Evolutionary conservation across 352 stramenopile species (phyloP), one percentile per base, ranked within the genome.

Genomic region (Phytophthora niederhauseri): DNA sequence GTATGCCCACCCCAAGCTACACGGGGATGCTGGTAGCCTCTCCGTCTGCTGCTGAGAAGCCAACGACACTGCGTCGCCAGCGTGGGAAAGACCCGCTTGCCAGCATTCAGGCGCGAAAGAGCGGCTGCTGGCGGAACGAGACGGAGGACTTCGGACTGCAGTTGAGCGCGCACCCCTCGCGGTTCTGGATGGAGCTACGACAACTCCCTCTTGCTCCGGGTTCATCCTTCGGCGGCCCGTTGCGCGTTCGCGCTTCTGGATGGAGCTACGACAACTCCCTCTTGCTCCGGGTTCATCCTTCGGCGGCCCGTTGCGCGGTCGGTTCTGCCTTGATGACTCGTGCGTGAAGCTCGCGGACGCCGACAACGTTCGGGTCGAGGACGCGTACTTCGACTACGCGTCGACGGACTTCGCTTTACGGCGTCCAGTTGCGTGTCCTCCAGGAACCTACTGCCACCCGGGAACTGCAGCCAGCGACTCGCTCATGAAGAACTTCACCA

Each of bases 141-240:
- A 99, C 97, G 2, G 66, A 89, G 24, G 97, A 99, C 61, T 98
- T 99, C 71, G 97, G 97, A 6, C 76, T 99, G 11, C 96, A 99
- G 73, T 65, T 97, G 26, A 98, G 90, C 46, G 61, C 71, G 1
- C 71, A 80, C 14, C 91, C 93, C n/a, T 88, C 80, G 15, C 85
- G 91, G 30, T 97, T 99, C 72, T 99, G 97, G 97, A 90, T 94
- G 74, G 97, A 99, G 68, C 68, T 91, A 20, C 91, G 97, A 36
- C 73, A 95, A 52, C 79, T 98, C 14, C 97, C 97, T 11, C 77
- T 99, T 6, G 76, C 89, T 41, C 72, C 81, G 11, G 74, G 74
- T 3, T 82, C 92, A 8, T 80, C 92, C 0, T 73, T 84, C 3
- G 92, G 97, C 28, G 49, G 74, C 15, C 93, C 97, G 1, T 82